Evolutionary conservation across 257 asterid genomes (phyloP), one percentile per base, ranked within the genome.

Genomic region (Ocimum tenuiflorum): DNA sequence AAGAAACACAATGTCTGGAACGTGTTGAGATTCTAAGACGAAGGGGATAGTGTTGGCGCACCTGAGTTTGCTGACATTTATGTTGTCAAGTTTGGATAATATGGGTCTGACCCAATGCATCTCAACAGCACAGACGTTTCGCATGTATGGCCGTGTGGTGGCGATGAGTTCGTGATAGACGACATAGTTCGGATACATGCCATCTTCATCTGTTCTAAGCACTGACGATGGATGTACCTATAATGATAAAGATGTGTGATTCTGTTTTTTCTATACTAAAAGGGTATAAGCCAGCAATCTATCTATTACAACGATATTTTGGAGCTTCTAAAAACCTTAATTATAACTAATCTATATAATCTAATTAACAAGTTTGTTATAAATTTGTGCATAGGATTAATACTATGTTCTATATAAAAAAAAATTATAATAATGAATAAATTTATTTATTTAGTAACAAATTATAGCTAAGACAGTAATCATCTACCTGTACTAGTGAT

Each of bases 151-250:
- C 22, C 90, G 85, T 27, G 97, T 58, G 1, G 99, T 92, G 45
- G 86, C 79, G 13, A 92, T 83, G 14, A 89, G 91, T 71, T 92
- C 99, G 45, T 89, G 97, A 67, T 86, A 90, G 8, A 92, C 78
- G 0, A 80, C 91, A 69, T 87, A 92, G 74, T 85, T 82, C 8
- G 99, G 96, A 60, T 82, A 85, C 91, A 82, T 83, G 62, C 96
- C 96, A 22, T 92, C 95, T 59, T 88, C 99, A 49, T 92, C 97
- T 62, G 85, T 29, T 78, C 78, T 82, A 76, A 90, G 63, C 65
- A 83, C 90, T 23, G 96, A 87, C 60, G 92, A 87, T 24, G 96
- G 96, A 71, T 87, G 98, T 55, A 86, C 98, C 96, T 86, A 73
- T 71, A 79, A 12, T 29, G 35, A 66, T 46, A 42, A 68, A 27